Evolutionary conservation across 2,329 filamentous ascomycete species (phyloP), one percentile per base, ranked within the genome.

Genomic region (Alternaria sp.): DNA sequence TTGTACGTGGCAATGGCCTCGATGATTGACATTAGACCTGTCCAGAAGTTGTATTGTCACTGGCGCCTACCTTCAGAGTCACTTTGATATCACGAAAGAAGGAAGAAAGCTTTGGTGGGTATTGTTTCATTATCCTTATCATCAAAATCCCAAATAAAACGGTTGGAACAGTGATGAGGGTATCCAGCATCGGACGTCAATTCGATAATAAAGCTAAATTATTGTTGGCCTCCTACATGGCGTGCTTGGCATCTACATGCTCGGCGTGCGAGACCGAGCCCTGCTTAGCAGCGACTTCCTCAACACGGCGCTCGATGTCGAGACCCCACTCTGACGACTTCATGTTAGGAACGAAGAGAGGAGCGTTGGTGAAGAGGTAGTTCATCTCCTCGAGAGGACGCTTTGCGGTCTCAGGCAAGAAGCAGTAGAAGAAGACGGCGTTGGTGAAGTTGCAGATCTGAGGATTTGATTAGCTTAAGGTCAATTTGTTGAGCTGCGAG

Each of bases 311-410:
- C 79, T 90, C 87, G 43, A 91, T 73, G 73, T 91, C 89, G 66
- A 83, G 81, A 46, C 82, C 75, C 72, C 85, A 89, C 28, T 85
- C 81, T 47, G 81, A 76, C 74, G 83, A 85, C 67, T 87, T 84
- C 79, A 85, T 85, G 4, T 85, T 84, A 2, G 88, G 85, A 8
- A 91, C 85, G 70, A 91, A 87, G 77, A 86, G 84, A 9, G 89
- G 89, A 0, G 89, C 87, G 71, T 90, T 83, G n/a, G 84, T 86
- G 76, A 91, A 90, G 47, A 90, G 81, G 60, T 86, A 85, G 67
- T 89, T 87, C 89, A 90, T 90, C 79, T 90, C 89, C 72, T 91
- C 90, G 1, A 91, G 83, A 0, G 89, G 86, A 15, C 88, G 81
- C 67, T 85, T 86, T 57, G 85, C 85, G 0, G 90, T 92, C 79